Conservation (phyloP, 345 rosid species). For the Arabidopsis thaliana region TAIR10.1 NC_003070.9:29602501-29603000, state of each 20-base stretch:
- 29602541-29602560: not conserved
- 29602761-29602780: conserved; percentile 28
- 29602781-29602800: conserved; percentile 22
- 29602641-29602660: conserved; percentile 2
- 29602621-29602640: not conserved
- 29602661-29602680: not conserved
- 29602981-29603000: conserved; percentile 20
- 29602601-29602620: not conserved
- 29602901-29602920: conserved; percentile 55
- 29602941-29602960: conserved; percentile 57
- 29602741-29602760: conserved; percentile 32
- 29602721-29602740: conserved; percentile 5
- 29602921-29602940: conserved; percentile 56
- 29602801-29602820: conserved; percentile 34
- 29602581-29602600: conserved; percentile 13
- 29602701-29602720: conserved; percentile 21
- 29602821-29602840: conserved; percentile 52
- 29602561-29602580: conserved; percentile 13
- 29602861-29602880: conserved; percentile 49
- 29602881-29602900: conserved; percentile 51
- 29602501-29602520: not conserved
- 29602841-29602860: conserved; percentile 48
- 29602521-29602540: not conserved
- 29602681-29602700: not conserved
- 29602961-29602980: conserved; percentile 56